These are phyloP conservation scores for Eucalyptus rudis DNA, from an alignment of 345 rosid species.

Conservation along the genomic window DNA sequence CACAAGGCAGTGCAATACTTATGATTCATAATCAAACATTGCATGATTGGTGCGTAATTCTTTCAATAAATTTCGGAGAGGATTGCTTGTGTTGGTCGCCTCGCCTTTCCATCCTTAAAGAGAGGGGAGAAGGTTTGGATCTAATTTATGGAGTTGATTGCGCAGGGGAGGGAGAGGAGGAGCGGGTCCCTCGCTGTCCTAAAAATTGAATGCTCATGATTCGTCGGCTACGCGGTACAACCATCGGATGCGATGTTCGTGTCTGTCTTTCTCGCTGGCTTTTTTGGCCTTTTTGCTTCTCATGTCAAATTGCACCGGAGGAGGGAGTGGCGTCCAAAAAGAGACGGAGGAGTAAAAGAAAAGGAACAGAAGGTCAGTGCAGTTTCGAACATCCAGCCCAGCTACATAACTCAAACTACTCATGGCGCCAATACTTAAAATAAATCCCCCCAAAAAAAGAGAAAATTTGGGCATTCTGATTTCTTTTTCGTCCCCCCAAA, in stretches of 20 bases:
- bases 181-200: neutral
- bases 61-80: neutral
- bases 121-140: neutral
- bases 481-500: neutral
- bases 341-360: neutral
- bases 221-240: neutral
- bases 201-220: neutral
- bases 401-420: neutral
- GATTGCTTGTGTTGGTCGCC: neutral
- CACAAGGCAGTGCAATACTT: neutral
- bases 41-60: neutral
- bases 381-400: neutral
- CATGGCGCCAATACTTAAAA: neutral
- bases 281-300: neutral
- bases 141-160: neutral
- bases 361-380: neutral
- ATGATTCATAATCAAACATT: neutral
- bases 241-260: neutral
- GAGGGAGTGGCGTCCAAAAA: neutral
- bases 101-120: neutral
- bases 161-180: neutral
- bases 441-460: neutral
- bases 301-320: neutral
- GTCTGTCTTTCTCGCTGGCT: neutral
- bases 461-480: neutral